These are phyloP conservation scores for Aspergillus fischeri DNA, from an alignment of 2,329 filamentous ascomycete species.

Conservation along the genomic window DNA sequence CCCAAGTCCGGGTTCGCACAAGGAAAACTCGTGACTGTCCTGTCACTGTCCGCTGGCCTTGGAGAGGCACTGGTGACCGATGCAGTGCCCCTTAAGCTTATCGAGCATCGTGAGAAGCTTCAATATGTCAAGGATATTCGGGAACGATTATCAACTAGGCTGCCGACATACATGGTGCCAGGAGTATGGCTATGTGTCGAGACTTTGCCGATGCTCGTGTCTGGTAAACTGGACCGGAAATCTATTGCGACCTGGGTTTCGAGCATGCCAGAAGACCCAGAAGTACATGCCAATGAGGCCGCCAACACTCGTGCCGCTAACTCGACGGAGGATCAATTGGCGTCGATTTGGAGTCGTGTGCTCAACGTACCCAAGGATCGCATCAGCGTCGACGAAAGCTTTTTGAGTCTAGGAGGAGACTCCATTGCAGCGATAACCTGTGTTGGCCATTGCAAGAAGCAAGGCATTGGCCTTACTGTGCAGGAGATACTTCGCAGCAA, in stretches of 20 bases:
- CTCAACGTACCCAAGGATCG: slow-evolving; percentile 34
- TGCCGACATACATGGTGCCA: slow-evolving; percentile 49
- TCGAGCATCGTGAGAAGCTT: slow-evolving; percentile 18
- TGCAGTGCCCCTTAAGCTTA: slow-evolving; percentile 21
- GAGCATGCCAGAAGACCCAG: slow-evolving; percentile 25
- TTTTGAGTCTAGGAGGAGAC: slow-evolving; percentile 46
- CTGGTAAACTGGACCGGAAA: slow-evolving; percentile 46
- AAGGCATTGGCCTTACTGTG: slow-evolving; percentile 43
- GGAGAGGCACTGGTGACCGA: slow-evolving; percentile 15
- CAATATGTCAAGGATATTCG: slow-evolving; percentile 23
- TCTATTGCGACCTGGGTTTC: slow-evolving; percentile 32
- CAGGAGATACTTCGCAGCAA: slow-evolving; percentile 47
- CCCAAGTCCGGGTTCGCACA: slow-evolving; percentile 33
- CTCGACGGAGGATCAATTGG: slow-evolving; percentile 27
- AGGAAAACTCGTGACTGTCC: slow-evolving; percentile 28
- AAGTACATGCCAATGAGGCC: slow-evolving; percentile 8
- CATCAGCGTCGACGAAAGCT: slow-evolving; percentile 35
- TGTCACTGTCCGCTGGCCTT: slow-evolving; percentile 25
- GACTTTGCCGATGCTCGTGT: slow-evolving; percentile 41
- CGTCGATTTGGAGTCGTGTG: slow-evolving; percentile 35
- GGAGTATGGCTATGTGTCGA: slow-evolving; percentile 44
- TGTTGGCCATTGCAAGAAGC: slow-evolving; percentile 44
- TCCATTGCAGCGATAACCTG: slow-evolving; percentile 51
- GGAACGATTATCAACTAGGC: slow-evolving; percentile 22
- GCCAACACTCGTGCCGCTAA: slow-evolving; percentile 15